Percentiles rank a stretch among this genome's conserved stretches.
Conservation (phyloP, 23 red algal genomes). For the Cyanidiococcus yangmingshanensis region DNA sequence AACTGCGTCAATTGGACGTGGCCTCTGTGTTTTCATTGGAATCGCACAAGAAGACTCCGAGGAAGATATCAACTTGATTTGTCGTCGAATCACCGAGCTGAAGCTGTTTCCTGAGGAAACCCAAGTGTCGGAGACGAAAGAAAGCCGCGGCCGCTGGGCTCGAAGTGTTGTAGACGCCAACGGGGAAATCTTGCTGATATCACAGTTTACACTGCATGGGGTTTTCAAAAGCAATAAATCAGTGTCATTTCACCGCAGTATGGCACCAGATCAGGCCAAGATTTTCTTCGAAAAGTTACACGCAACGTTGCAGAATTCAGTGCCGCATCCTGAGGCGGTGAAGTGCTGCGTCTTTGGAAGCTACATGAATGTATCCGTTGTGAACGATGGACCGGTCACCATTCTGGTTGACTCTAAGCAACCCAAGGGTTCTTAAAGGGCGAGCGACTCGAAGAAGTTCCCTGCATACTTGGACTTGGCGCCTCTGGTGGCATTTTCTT, state of each 20-base stretch:
- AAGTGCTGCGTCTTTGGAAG: slow-evolving; percentile 38
- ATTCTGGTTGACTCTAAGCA: slow-evolving; percentile 34
- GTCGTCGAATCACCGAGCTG: background rate
- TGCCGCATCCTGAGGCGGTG: slow-evolving; percentile 11
- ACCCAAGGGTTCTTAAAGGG: slow-evolving; percentile 32
- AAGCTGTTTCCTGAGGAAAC: background rate
- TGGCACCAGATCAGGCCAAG: slow-evolving; percentile 16
- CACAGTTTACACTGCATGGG: slow-evolving; percentile 44
- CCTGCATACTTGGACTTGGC: too few relatives aligned
- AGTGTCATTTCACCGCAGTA: slow-evolving; percentile 41
- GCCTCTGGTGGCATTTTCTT: too few relatives aligned
- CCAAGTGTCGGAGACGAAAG: background rate
- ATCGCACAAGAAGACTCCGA: slow-evolving; percentile 18
- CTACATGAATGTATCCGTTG: slow-evolving; percentile 44
- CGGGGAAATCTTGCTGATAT: slow-evolving; percentile 21
- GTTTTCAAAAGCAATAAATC: slow-evolving; percentile 28
- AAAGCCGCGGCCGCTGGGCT: background rate
- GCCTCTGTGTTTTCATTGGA: slow-evolving; percentile 29
- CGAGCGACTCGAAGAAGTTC: background rate
- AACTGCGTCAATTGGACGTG: slow-evolving; percentile 22
- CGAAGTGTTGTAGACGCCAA: background rate
- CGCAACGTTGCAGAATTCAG: background rate
- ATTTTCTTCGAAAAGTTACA: slow-evolving; percentile 18
- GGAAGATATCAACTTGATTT: slow-evolving; percentile 5
- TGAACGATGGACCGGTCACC: slow-evolving; percentile 40